Evolutionary conservation across 2,329 filamentous ascomycete species (phyloP).

Genomic region (Apiospora hydei): DNA sequence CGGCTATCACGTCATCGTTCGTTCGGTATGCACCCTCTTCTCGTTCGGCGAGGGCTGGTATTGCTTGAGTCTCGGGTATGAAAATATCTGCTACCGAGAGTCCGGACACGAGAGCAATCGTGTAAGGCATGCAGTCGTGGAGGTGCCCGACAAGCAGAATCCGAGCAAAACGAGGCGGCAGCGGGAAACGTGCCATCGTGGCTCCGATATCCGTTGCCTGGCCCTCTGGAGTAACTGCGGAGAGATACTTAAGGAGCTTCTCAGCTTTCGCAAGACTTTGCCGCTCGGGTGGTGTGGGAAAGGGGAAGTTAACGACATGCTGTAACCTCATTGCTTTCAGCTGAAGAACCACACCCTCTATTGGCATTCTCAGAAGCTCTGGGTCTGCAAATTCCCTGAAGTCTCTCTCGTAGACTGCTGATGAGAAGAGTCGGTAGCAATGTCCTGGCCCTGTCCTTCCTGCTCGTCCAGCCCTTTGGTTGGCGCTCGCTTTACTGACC

Average conservation of each 20-base stretch:
- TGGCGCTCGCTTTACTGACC: constrained; percentile 97
- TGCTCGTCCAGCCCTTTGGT: constrained; percentile 90
- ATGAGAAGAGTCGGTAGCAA: constrained; percentile 94
- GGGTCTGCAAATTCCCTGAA: constrained; percentile 87
- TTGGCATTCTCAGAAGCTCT: constrained; percentile 88
- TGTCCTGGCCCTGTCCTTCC: constrained; percentile 95
- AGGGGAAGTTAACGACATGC: constrained; percentile 92
- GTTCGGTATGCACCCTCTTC: constrained; percentile 55
- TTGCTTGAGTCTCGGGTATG: constrained; percentile 79
- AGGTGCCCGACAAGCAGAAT: constrained; percentile 90
- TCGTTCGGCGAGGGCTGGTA: constrained; percentile 62
- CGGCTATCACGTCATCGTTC: constrained; percentile 74
- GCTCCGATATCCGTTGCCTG: constrained; percentile 81
- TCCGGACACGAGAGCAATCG: constrained; percentile 86
- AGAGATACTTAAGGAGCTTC: constrained; percentile 83
- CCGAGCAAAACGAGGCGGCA: constrained; percentile 88
- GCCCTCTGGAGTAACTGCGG: constrained; percentile 75
- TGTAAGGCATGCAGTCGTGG: constrained; percentile 83
- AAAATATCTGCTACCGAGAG: constrained; percentile 90
- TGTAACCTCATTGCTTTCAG: constrained; percentile 94
- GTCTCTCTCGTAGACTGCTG: constrained; percentile 89
- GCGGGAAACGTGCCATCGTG: constrained; percentile 86
- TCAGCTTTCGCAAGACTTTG: constrained; percentile 83
- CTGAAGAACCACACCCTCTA: constrained; percentile 91
- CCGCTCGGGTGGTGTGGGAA: constrained; percentile 86